Evolutionary conservation across 257 asterid genomes (phyloP).

Genomic region (Petrea volubilis): DNA sequence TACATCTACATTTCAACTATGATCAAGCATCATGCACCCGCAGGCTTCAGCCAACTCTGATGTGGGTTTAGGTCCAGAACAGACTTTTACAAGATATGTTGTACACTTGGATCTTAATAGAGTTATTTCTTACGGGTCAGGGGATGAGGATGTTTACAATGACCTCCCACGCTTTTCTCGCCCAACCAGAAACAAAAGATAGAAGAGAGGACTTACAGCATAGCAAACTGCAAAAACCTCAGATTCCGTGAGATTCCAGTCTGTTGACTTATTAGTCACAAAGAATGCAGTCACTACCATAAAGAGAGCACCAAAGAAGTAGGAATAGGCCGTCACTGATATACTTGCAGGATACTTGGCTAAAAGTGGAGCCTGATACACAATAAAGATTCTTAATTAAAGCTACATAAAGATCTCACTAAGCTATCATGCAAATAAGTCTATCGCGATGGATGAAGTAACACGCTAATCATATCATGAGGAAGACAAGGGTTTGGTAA

Average conservation of each 20-base stretch:
- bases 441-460: neutral
- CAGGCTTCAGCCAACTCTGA: no score
- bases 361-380: conserved; percentile 78
- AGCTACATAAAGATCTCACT: conserved; percentile 1
- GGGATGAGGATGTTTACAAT: neutral
- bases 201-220: conserved; percentile 57
- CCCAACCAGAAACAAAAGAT: neutral
- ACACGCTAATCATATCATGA: conserved; percentile 3
- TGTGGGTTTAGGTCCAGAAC: no score
- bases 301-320: conserved; percentile 59
- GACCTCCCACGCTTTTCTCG: neutral
- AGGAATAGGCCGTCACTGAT: conserved; percentile 77
- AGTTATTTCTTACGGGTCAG: neutral
- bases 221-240: conserved; percentile 72
- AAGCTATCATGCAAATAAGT: conserved; percentile 14
- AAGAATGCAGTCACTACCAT: conserved; percentile 60
- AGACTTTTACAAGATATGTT: neutral
- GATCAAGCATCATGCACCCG: no score
- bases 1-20: no score
- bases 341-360: conserved; percentile 78
- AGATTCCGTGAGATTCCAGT: conserved; percentile 65
- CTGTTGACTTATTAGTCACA: conserved; percentile 42
- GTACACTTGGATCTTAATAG: neutral
- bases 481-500: neutral
- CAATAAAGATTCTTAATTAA: conserved; percentile 1